Base-by-base conservation (phyloP, 1,139 yeast species). In the Suhomyces ambrosiae region DNA sequence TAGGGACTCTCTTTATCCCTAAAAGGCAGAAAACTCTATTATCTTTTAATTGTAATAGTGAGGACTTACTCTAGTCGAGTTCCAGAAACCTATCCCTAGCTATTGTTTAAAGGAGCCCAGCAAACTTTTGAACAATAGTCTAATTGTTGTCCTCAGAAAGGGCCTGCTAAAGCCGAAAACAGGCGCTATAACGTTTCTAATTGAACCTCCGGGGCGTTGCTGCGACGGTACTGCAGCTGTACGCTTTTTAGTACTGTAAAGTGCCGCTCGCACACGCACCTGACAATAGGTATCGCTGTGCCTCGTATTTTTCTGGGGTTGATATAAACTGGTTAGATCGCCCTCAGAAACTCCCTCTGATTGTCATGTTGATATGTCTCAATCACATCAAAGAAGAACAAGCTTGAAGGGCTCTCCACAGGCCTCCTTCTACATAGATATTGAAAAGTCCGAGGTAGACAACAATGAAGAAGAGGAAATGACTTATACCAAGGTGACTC, bases 371-470 rank as follows among this genome's bases (percentile, higher is more conserved):
- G 38, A 13, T 19, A 40, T 40, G 41, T 34, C 37, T 8, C 32
- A 40, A 19, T 43, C 46, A 6, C 46, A 43, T 34, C 45, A 44
- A 15, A 38, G 47, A 28, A 30, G 45, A 16, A 26, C 40, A 21
- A 41, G 40, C 30, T 23, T 35, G 13, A 41, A 38, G 23, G 42
- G 32, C 8, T 22, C 38, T 10, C 32, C 42, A 6, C 41, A 33
- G 29, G 38, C 48, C 4, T 48, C 53, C 3, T 50, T 52, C 36
- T 47, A 45, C 33, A 41, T 48, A 24, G 56, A 52, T 32, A 40
- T 50, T 23, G 56, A 52, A 29, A 50, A 50, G 33, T 34, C 40
- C 17, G 37, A 29, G 4, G 17, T 19, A 4, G 27, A 23, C 17
- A 13, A 5, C 11, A 23, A 27, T 3, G 24, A 35, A 5, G 10